These are phyloP conservation scores for Lactarius hengduanensis DNA, from an alignment of 768 basidiomycete species.

Conservation along the genomic window DNA sequence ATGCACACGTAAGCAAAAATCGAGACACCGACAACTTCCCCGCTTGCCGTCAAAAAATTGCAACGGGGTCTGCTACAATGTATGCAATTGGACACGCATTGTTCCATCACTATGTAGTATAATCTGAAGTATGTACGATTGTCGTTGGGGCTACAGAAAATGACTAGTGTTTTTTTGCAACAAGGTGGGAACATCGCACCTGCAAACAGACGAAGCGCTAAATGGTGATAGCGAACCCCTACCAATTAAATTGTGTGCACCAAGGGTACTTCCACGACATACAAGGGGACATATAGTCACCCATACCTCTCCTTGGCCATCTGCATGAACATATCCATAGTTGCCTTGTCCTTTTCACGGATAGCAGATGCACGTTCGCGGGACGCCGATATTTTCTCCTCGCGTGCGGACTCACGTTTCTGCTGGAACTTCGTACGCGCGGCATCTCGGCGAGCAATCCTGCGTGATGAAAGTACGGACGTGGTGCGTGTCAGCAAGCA, in stretches of 20 bases:
- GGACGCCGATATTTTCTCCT: constrained; percentile 49
- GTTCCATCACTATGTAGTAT: too few relatives aligned
- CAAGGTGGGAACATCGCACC: not conserved
- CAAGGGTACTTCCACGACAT: not conserved
- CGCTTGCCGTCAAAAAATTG: too few relatives aligned
- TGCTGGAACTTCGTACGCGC: constrained; percentile 62
- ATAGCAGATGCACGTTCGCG: constrained; percentile 63
- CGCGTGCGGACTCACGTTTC: constrained; percentile 41
- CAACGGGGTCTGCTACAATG: too few relatives aligned
- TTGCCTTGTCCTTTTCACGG: constrained; percentile 82
- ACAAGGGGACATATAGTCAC: constrained; percentile 33
- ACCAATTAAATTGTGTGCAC: not conserved
- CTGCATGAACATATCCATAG: constrained; percentile 96
- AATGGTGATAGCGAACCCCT: not conserved
- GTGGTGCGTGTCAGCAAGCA: not conserved
- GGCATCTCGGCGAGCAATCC: constrained; percentile 73
- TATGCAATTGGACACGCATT: too few relatives aligned
- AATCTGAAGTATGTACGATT: too few relatives aligned
- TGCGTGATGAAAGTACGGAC: constrained; percentile 34
- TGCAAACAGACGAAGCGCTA: not conserved
- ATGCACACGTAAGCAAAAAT: too few relatives aligned
- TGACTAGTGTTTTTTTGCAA: too few relatives aligned
- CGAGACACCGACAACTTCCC: too few relatives aligned
- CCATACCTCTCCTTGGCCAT: constrained; percentile 88
- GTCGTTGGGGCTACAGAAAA: too few relatives aligned